phyloP scores from a whole-genome alignment of 495 filamentous ascomycete species.

The Penicillium steckii region DNA sequence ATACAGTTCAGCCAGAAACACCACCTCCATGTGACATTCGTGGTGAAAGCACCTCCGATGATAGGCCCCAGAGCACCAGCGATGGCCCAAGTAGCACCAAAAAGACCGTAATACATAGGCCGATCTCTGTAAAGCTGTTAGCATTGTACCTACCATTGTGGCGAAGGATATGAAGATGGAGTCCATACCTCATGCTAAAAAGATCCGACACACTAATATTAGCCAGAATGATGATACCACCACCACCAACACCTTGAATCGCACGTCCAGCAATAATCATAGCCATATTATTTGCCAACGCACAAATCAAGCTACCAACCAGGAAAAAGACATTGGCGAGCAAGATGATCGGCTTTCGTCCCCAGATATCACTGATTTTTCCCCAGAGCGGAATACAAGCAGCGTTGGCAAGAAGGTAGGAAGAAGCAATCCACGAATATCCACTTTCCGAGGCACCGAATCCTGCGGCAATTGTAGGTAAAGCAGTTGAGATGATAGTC shows the following conservation, averaged over 20 bases:
- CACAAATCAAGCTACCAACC: conserved; percentile 71
- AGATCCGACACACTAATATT: conserved; percentile 83
- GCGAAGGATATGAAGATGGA: neutral
- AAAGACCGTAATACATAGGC: conserved; percentile 60
- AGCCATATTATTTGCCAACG: conserved; percentile 60
- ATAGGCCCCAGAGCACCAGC: conserved; percentile 72
- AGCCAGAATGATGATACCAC: conserved; percentile 75
- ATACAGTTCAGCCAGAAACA: conserved; percentile 66
- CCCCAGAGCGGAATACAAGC: conserved; percentile 75
- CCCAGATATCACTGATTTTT: conserved; percentile 85
- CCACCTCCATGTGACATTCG: conserved; percentile 60
- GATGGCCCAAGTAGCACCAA: conserved; percentile 73
- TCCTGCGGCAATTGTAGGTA: conserved; percentile 63
- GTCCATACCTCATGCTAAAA: conserved; percentile 61
- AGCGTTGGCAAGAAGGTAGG: conserved; percentile 67
- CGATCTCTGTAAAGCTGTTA: conserved; percentile 48
- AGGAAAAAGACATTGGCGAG: conserved; percentile 73
- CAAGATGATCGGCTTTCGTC: conserved; percentile 76
- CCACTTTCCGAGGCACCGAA: conserved; percentile 61
- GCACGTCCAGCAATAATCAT: conserved; percentile 76
- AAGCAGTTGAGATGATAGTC: conserved; percentile 54
- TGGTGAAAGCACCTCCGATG: conserved; percentile 73
- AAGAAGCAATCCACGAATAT: conserved; percentile 77
- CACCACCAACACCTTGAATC: conserved; percentile 81
- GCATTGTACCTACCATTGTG: neutral